Evolutionary conservation across 2,329 filamentous ascomycete genomes (phyloP).

Genomic region (Raffaelea albimanens): DNA sequence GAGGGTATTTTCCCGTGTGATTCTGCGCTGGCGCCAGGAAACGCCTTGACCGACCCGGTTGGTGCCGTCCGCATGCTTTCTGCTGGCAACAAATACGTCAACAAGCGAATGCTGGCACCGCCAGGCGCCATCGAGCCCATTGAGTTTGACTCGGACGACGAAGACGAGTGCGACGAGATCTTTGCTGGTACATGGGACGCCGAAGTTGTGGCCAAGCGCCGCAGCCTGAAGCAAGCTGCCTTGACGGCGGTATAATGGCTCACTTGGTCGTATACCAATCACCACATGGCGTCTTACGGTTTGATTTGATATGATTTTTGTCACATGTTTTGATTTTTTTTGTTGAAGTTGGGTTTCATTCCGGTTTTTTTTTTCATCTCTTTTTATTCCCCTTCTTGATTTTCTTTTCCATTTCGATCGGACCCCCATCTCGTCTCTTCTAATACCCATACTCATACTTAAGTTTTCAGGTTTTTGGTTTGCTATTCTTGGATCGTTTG

Average conservation of each 20-base stretch:
- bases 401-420: not conserved
- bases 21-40: not conserved
- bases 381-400: constrained; percentile 1
- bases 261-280: too few relatives aligned
- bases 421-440: too few relatives aligned
- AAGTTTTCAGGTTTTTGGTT: not conserved
- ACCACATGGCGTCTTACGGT: too few relatives aligned
- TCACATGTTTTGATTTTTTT: not conserved
- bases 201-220: constrained; percentile 36
- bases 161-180: constrained; percentile 58
- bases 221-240: constrained; percentile 15
- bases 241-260: too few relatives aligned
- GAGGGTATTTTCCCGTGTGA: not conserved
- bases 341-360: too few relatives aligned
- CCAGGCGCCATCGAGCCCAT: constrained; percentile 18
- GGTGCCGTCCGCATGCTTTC: constrained; percentile 4
- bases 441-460: not conserved
- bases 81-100: constrained; percentile 1
- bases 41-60: not conserved
- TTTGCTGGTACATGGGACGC: constrained; percentile 55
- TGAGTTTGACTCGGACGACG: constrained; percentile 53
- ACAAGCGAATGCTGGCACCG: not conserved
- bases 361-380: constrained; percentile 4
- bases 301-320: too few relatives aligned
- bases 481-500: not conserved